These are phyloP conservation scores for Pseudocercospora vitis DNA, from an alignment of 2,329 filamentous ascomycete genomes.

Conservation along the genomic window DNA sequence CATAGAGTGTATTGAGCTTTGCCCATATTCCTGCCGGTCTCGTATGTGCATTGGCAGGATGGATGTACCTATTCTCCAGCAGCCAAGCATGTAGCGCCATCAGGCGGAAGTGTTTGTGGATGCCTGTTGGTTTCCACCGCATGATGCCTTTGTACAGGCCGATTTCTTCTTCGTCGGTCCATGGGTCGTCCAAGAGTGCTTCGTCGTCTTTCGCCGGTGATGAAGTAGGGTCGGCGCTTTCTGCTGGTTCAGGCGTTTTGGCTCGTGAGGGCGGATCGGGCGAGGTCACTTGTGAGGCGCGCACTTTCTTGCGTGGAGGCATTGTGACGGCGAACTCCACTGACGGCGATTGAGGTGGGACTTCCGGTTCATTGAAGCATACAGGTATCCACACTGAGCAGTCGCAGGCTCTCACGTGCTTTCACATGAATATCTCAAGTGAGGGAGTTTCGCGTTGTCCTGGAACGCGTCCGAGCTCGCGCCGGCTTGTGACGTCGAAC, in stretches of 20 bases:
- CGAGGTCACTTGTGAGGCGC: constrained; percentile 54
- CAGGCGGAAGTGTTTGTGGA: constrained; percentile 94
- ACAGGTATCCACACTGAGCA: too few relatives aligned
- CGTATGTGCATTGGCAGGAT: constrained; percentile 60
- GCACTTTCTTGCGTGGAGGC: constrained; percentile 70
- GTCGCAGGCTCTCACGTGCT: not conserved
- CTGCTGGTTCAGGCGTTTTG: constrained; percentile 38
- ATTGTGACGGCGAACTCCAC: constrained; percentile 45
- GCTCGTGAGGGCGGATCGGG: constrained; percentile 51
- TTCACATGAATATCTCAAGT: constrained; percentile 1
- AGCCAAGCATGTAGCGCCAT: constrained; percentile 62
- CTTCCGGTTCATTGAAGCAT: too few relatives aligned
- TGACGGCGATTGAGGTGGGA: too few relatives aligned
- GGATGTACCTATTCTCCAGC: constrained; percentile 38
- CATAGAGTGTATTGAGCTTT: constrained; percentile 80
- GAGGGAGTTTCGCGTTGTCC: not conserved
- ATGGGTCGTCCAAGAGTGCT: constrained; percentile 66
- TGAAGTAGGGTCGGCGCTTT: constrained; percentile 31
- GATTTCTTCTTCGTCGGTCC: constrained; percentile 94
- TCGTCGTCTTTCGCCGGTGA: constrained; percentile 45
- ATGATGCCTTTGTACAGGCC: constrained; percentile 92
- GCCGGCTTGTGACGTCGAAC: not conserved
- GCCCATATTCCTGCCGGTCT: constrained; percentile 88
- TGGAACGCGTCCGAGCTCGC: not conserved
- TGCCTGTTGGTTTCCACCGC: constrained; percentile 92